A percentile compares a stretch with the other conserved stretches of the same genome.
These are phyloP conservation scores for Catharanthus roseus DNA, from an alignment of 257 asterid species.

Conservation along the genomic window DNA sequence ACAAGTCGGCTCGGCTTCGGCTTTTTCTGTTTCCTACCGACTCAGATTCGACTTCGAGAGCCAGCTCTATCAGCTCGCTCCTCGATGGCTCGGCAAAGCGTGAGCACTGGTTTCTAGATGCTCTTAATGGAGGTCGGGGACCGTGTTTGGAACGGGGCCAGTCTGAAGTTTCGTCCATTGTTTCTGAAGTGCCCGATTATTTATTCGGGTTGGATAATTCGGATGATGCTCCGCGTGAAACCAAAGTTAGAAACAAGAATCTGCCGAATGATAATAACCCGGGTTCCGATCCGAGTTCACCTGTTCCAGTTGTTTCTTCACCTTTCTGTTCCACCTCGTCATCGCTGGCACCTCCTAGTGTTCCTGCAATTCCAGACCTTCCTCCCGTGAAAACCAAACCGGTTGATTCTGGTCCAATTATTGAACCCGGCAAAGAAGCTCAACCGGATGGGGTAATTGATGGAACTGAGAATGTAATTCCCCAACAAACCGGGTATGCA, in stretches of 20 bases:
- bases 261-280: conserved; percentile 38
- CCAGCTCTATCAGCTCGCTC: conserved; percentile 60
- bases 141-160: conserved; percentile 67
- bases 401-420: conserved; percentile 25
- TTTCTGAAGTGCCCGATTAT: conserved; percentile 88
- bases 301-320: conserved; percentile 53
- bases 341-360: conserved; percentile 45
- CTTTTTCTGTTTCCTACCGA: conserved; percentile 58
- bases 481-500: conserved; percentile 43
- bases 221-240: conserved; percentile 48
- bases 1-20: conserved; percentile 65
- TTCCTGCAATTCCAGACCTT: conserved; percentile 61
- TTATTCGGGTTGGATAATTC: conserved; percentile 80
- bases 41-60: conserved; percentile 44
- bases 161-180: conserved; percentile 79
- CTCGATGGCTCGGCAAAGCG: conserved; percentile 89
- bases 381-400: conserved; percentile 73
- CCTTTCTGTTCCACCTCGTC: conserved; percentile 76
- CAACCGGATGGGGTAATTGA: conserved; percentile 20
- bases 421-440: conserved; percentile 29
- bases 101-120: conserved; percentile 82
- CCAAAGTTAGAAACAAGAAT: conserved; percentile 28
- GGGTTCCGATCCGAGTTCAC: conserved; percentile 79
- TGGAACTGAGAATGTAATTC: conserved; percentile 27
- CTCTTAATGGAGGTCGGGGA: conserved; percentile 60